These are phyloP conservation scores for Dendrocalamus sinicus DNA, from an alignment of 176 grass and related monocot genomes.

Conservation along the genomic window DNA sequence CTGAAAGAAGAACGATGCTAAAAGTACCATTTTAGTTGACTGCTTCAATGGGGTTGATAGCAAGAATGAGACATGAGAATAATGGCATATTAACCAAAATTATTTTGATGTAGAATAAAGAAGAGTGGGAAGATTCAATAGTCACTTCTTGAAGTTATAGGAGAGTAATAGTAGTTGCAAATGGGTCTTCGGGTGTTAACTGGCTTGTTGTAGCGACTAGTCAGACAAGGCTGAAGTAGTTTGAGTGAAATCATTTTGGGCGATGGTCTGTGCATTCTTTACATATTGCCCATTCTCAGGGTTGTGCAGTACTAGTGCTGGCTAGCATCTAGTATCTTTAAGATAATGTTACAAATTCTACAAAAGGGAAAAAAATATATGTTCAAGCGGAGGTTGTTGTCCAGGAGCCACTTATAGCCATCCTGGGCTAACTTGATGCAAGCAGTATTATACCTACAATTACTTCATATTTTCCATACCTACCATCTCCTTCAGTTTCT, in stretches of 20 bases:
- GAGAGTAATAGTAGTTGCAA: not conserved
- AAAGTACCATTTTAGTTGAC: conserved; percentile 15
- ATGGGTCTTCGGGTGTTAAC: not conserved
- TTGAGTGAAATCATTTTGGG: not conserved
- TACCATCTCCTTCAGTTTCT: not conserved
- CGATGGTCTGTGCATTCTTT: not conserved
- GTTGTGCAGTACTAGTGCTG: not conserved
- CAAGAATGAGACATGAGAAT: not conserved
- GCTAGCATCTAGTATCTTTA: not conserved
- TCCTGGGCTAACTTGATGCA: conserved; percentile 13
- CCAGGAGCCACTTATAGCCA: conserved; percentile 1
- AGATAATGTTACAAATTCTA: not conserved
- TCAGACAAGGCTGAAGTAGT: not conserved
- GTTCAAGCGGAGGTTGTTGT: not conserved
- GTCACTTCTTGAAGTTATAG: not conserved
- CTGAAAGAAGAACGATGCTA: not conserved
- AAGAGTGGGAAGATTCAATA: not conserved
- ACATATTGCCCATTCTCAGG: not conserved
- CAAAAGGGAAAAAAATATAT: not conserved
- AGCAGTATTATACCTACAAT: conserved; percentile 7
- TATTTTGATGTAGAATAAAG: conserved; percentile 8
- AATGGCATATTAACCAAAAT: not conserved
- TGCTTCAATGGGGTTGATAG: not conserved
- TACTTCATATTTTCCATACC: conserved; percentile 10
- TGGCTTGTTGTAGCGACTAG: not conserved